Percentiles rank a stretch among this genome's conserved stretches.
Evolutionary conservation across 2,329 filamentous ascomycete species (phyloP).

Genomic region (Colletotrichum viniferum): DNA sequence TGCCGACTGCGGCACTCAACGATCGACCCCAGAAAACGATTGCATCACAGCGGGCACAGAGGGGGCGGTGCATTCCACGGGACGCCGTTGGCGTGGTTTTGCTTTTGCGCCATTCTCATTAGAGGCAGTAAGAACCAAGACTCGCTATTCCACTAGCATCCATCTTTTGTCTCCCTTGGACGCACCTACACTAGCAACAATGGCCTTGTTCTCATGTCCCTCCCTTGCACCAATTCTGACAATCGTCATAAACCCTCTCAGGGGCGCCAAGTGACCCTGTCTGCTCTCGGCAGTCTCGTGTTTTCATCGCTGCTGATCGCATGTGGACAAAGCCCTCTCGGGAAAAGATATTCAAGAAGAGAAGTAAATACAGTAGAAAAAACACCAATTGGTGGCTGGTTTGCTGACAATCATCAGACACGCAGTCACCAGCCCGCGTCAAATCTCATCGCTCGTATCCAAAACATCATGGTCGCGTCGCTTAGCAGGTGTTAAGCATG

Average conservation of each 20-base stretch:
- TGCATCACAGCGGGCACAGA: not conserved
- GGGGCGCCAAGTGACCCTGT: not conserved
- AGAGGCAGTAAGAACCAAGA: not conserved
- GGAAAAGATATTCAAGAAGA: not conserved
- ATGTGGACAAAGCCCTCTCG: not conserved
- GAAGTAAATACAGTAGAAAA: not conserved
- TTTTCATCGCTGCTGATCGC: not conserved
- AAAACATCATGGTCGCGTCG: not conserved
- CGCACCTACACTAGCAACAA: not conserved
- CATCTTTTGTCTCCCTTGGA: not conserved
- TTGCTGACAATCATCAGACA: not conserved
- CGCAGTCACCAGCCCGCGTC: not conserved
- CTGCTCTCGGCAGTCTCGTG: not conserved
- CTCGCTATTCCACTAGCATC: not conserved
- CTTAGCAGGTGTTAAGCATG: constrained; percentile 70
- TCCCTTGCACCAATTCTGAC: not conserved
- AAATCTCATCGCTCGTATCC: not conserved
- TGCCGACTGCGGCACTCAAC: not conserved
- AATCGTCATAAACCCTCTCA: not conserved
- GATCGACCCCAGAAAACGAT: not conserved
- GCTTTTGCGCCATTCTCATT: not conserved
- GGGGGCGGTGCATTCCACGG: not conserved
- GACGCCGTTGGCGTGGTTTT: not conserved
- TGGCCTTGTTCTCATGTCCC: not conserved
- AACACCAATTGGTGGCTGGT: not conserved